phyloP scores from a whole-genome alignment of 2,329 filamentous ascomycete species.

The Metarhizium anisopliae region DNA sequence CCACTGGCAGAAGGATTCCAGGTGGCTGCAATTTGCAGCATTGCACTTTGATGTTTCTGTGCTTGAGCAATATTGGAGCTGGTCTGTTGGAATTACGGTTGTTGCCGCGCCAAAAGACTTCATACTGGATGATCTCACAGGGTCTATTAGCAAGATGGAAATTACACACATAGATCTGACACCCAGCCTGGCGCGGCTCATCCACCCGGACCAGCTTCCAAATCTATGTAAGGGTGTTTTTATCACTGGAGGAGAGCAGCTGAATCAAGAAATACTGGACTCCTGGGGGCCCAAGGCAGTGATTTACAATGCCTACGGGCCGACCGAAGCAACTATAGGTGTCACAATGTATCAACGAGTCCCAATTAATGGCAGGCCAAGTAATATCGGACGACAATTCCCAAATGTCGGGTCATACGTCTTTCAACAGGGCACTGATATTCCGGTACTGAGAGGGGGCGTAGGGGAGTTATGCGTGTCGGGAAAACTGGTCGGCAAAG shows the following conservation, averaged over 20 bases:
- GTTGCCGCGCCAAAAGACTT: constrained; percentile 76
- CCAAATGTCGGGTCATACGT: constrained; percentile 82
- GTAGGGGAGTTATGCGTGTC: constrained; percentile 86
- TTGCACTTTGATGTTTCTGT: constrained; percentile 94
- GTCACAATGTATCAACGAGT: constrained; percentile 85
- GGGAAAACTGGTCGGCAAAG: constrained; percentile 78
- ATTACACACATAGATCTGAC: constrained; percentile 93
- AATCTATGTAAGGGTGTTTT: constrained; percentile 75
- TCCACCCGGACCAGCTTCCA: constrained; percentile 74
- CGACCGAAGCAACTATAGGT: constrained; percentile 88
- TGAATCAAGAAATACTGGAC: constrained; percentile 84
- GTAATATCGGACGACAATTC: constrained; percentile 83
- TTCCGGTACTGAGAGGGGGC: constrained; percentile 66
- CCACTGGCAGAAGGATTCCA: constrained; percentile 64
- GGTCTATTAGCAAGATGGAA: constrained; percentile 57
- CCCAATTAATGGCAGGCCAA: constrained; percentile 65
- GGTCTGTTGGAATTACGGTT: constrained; percentile 81
- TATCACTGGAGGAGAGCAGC: constrained; percentile 82
- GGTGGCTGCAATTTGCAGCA: constrained; percentile 88
- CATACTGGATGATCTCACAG: constrained; percentile 73
- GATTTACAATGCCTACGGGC: constrained; percentile 89
- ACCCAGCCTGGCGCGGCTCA: constrained; percentile 71
- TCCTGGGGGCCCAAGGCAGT: constrained; percentile 71
- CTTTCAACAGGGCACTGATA: constrained; percentile 57
- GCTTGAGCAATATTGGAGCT: constrained; percentile 91